Evolutionary conservation across 768 basidiomycete species (phyloP).

Genomic region (Suillus alpinus): DNA sequence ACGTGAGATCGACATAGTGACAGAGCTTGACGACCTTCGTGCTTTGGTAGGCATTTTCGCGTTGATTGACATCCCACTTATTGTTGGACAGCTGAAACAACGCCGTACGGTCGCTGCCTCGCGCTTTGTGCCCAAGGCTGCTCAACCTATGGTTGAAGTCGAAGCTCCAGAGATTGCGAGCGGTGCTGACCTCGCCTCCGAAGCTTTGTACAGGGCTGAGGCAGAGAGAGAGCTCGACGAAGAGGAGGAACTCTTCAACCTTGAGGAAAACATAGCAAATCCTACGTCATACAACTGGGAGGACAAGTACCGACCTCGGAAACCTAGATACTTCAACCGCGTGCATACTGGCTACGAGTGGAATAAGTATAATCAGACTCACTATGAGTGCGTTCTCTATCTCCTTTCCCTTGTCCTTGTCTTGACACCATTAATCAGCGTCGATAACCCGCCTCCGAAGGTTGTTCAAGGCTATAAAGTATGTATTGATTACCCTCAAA

Average conservation of each 20-base stretch:
- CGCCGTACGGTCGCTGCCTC: conserved; percentile 81
- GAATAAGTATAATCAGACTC: conserved; percentile 99
- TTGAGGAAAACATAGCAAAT: conserved; percentile 83
- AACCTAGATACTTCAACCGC: conserved; percentile 97
- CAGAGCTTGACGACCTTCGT: conserved; percentile 60
- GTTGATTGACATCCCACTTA: conserved; percentile 6
- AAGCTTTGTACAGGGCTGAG: conserved; percentile 87
- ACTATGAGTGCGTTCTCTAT: conserved; percentile 75
- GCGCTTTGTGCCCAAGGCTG: conserved; percentile 80
- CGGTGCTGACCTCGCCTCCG: conserved; percentile 77
- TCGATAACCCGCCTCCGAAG: conserved; percentile 98
- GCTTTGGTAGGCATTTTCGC: conserved; percentile 53
- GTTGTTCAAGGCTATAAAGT: conserved; percentile 99
- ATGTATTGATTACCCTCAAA: conserved; percentile 12
- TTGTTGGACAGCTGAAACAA: conserved; percentile 53
- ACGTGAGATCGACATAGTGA: conserved; percentile 74
- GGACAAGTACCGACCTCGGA: conserved; percentile 96
- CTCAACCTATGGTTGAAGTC: conserved; percentile 56
- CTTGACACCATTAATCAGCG: conserved; percentile 45
- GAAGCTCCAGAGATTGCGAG: conserved; percentile 56
- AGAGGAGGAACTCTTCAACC: conserved; percentile 93
- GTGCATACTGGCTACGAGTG: conserved; percentile 99
- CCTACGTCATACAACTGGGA: conserved; percentile 95
- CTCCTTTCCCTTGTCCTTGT: conserved; percentile 1
- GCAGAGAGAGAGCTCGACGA: conserved; percentile 92